These are phyloP conservation scores for Solanum chmielewskii DNA, from an alignment of 257 asterid species.

Conservation along the genomic window DNA sequence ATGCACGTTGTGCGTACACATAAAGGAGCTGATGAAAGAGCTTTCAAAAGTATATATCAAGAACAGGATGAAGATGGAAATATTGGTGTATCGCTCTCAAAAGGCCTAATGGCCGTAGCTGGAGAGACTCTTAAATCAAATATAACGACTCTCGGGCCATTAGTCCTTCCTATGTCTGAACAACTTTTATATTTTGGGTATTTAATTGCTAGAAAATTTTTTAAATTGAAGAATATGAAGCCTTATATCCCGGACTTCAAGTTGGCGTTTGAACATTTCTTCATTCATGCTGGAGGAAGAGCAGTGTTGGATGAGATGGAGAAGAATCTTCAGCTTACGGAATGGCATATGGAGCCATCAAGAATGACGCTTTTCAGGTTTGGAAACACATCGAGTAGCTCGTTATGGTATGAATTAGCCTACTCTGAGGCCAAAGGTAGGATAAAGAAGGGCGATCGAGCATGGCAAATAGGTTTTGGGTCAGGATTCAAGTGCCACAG, in stretches of 20 bases:
- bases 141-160: conserved; percentile 18
- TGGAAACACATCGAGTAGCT: conserved; percentile 33
- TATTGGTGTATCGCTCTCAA: conserved; percentile 13
- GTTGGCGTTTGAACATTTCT: conserved; percentile 29
- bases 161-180: conserved; percentile 25
- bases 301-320: conserved; percentile 18
- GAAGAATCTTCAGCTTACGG: conserved; percentile 6
- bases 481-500: conserved; percentile 34
- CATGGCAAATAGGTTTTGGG: conserved; percentile 32
- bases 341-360: conserved; percentile 33
- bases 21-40: conserved; percentile 18
- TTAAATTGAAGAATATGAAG: conserved; percentile 4
- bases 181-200: neutral
- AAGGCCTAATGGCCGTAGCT: conserved; percentile 11
- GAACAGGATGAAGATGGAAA: conserved; percentile 9
- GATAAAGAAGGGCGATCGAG: conserved; percentile 16
- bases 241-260: conserved; percentile 22
- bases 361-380: conserved; percentile 32
- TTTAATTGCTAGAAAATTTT: conserved; percentile 1
- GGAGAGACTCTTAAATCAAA: conserved; percentile 20
- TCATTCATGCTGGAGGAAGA: conserved; percentile 31
- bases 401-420: conserved; percentile 30
- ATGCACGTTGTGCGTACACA: conserved; percentile 16
- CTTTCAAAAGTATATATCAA: conserved; percentile 7
- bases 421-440: conserved; percentile 30